phyloP scores from a whole-genome alignment of 306 rosid genomes.

The Clitoria ternatea region DNA sequence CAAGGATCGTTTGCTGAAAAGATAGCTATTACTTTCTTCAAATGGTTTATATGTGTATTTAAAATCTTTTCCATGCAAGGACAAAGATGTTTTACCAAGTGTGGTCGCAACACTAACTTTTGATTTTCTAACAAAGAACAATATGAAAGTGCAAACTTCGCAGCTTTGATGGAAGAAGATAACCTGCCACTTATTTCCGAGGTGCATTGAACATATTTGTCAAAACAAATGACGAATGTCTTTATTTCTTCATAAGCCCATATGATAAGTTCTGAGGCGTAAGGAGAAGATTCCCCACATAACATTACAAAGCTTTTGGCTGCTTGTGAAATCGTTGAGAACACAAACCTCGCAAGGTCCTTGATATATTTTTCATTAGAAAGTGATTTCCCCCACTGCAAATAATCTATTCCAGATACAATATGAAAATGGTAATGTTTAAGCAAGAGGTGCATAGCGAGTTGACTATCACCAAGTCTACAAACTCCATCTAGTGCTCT shows the following conservation, averaged over 20 bases:
- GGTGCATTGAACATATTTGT: slow-evolving; percentile 35
- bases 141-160: slow-evolving; percentile 38
- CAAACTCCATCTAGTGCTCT: slow-evolving; percentile 43
- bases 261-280: slow-evolving; percentile 42
- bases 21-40: slow-evolving; percentile 50
- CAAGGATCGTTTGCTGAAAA: slow-evolving; percentile 60
- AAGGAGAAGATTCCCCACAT: slow-evolving; percentile 51
- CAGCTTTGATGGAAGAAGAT: slow-evolving; percentile 40
- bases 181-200: slow-evolving; percentile 46
- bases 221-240: slow-evolving; percentile 43
- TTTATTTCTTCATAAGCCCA: slow-evolving; percentile 56
- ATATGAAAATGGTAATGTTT: slow-evolving; percentile 50
- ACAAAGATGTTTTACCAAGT: slow-evolving; percentile 41
- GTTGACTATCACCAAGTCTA: slow-evolving; percentile 56
- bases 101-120: slow-evolving; percentile 40
- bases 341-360: slow-evolving; percentile 57
- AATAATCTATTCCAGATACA: slow-evolving; percentile 24
- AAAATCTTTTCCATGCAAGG: slow-evolving; percentile 59
- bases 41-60: slow-evolving; percentile 47
- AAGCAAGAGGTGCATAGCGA: slow-evolving; percentile 50
- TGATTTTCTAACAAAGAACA: slow-evolving; percentile 65
- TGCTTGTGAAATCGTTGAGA: slow-evolving; percentile 69
- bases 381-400: slow-evolving; percentile 37
- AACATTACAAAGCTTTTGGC: slow-evolving; percentile 52
- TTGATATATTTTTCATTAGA: slow-evolving; percentile 36